A percentile compares a stretch with the other conserved stretches of the same genome.
Conservation (phyloP, 176 grass and related monocot species). For the Triticum monococcum region DNA sequence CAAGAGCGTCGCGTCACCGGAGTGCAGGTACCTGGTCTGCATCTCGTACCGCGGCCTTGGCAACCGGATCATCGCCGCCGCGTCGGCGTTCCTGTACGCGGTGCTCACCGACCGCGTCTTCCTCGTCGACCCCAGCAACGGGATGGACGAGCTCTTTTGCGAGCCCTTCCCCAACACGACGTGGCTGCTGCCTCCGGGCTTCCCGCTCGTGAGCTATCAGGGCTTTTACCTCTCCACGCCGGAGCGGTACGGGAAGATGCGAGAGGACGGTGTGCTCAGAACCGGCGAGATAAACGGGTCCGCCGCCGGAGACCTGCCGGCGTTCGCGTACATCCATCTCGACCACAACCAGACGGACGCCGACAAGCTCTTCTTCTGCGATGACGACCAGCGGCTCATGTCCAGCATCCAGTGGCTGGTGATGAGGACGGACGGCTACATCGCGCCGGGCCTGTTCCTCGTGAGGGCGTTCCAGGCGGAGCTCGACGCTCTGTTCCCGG, state of each 20-base stretch:
- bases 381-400: constrained; percentile 32
- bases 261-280: not conserved
- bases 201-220: constrained; percentile 27
- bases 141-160: constrained; percentile 52
- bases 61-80: constrained; percentile 43
- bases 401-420: constrained; percentile 32
- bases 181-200: constrained; percentile 55
- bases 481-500: constrained; percentile 27
- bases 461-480: constrained; percentile 21
- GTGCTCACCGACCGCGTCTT: constrained; percentile 47
- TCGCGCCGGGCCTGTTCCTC: constrained; percentile 27
- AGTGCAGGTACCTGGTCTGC: constrained; percentile 21
- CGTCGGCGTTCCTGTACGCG: constrained; percentile 45
- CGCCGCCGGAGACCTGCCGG: not conserved
- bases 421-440: constrained; percentile 42
- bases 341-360: not conserved
- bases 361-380: constrained; percentile 34
- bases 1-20: not conserved
- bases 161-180: constrained; percentile 57
- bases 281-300: not conserved
- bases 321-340: constrained; percentile 24
- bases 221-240: not conserved
- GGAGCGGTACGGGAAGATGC: not conserved
- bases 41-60: constrained; percentile 42
- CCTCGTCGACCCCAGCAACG: constrained; percentile 26